Evolutionary conservation across 768 basidiomycete species (phyloP).

Genomic region (Boletus eberwhitei): DNA sequence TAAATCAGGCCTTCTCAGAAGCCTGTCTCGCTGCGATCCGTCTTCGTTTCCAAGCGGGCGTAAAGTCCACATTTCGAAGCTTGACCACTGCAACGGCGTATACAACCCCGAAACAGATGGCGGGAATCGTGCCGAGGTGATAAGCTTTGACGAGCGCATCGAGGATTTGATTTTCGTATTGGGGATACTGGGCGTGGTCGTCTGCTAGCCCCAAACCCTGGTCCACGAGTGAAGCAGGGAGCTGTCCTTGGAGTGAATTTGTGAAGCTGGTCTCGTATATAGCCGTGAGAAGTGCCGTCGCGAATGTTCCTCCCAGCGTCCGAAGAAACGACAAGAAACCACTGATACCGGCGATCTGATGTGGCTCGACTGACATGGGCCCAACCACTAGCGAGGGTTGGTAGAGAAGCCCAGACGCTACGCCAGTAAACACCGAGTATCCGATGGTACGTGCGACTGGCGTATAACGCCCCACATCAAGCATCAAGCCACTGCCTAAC

Average conservation of each 20-base stretch:
- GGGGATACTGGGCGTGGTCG: constrained; percentile 28
- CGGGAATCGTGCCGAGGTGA: constrained; percentile 33
- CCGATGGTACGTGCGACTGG: constrained; percentile 29
- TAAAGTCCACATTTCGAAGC: constrained; percentile 33
- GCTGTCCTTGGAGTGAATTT: constrained; percentile 23
- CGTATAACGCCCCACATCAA: constrained; percentile 30
- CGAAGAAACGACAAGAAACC: constrained; percentile 35
- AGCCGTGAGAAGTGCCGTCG: constrained; percentile 35
- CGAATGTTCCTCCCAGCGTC: constrained; percentile 34
- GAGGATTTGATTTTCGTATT: constrained; percentile 32
- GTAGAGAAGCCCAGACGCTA: constrained; percentile 32
- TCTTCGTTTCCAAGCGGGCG: constrained; percentile 31
- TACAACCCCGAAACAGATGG: constrained; percentile 32
- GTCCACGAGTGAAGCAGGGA: constrained; percentile 28
- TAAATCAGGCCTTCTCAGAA: constrained; percentile 20
- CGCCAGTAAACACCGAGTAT: constrained; percentile 30
- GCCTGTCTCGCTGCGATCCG: constrained; percentile 26
- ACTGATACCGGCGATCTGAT: constrained; percentile 35
- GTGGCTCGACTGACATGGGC: constrained; percentile 34
- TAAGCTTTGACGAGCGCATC: constrained; percentile 33
- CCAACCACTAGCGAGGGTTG: constrained; percentile 36
- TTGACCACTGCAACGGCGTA: constrained; percentile 31
- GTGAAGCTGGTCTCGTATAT: constrained; percentile 34
- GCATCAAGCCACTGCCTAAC: constrained; percentile 32
- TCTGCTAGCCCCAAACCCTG: constrained; percentile 34